Conservation (phyloP, 2,329 filamentous ascomycete genomes). For the Lomentospora prolificans region DNA sequence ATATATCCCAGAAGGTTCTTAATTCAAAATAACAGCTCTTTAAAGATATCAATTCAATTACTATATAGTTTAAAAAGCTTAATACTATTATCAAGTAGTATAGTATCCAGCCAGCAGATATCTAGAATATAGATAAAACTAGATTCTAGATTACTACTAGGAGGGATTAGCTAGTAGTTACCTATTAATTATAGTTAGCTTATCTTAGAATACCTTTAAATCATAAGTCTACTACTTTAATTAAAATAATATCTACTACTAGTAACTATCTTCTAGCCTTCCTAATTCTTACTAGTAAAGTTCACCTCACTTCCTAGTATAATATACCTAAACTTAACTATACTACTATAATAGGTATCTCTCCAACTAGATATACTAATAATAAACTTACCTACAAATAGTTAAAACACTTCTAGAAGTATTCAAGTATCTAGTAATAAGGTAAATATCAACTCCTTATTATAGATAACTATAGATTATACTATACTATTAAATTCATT, state of each 20-base stretch:
- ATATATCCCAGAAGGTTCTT: too few species aligned
- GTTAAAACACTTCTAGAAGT: neutral
- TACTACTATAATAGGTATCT: conserved; percentile 7
- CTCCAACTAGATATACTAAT: conserved; percentile 3
- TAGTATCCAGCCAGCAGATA: neutral
- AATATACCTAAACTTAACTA: neutral
- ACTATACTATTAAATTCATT: neutral
- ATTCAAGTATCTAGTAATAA: neutral
- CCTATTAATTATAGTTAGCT: neutral
- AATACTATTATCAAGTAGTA: neutral
- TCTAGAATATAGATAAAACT: conserved; percentile 8
- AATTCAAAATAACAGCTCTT: too few species aligned
- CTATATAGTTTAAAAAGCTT: too few species aligned
- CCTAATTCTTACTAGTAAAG: neutral
- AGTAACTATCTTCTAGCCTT: neutral
- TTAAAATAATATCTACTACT: neutral
- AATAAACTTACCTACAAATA: neutral
- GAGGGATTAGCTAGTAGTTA: neutral
- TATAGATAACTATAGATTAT: conserved; percentile 8
- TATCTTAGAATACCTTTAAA: neutral
- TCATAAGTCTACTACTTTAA: neutral
- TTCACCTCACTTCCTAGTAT: neutral
- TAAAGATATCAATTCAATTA: too few species aligned
- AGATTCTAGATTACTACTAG: neutral
- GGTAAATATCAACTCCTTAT: neutral